Conservation (phyloP, 495 filamentous ascomycete species). For the Lasiosphaeria hispida region DNA sequence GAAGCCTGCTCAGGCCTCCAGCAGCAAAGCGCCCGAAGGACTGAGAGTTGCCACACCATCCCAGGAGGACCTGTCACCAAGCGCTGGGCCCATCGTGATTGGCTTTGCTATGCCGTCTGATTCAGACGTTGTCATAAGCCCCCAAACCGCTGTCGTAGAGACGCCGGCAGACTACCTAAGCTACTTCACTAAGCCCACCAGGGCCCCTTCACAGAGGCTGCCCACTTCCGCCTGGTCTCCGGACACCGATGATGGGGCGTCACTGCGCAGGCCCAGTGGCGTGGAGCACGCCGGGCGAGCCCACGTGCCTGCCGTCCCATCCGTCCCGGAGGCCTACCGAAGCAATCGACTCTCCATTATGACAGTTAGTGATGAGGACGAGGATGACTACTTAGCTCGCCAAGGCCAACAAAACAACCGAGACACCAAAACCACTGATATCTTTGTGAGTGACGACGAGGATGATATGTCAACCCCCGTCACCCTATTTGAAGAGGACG, state of each 20-base stretch:
- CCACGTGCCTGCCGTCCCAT: constrained; percentile 62
- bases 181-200: constrained; percentile 31
- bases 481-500: constrained; percentile 51
- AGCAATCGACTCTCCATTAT: background rate
- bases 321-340: constrained; percentile 25
- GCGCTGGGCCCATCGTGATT: constrained; percentile 73
- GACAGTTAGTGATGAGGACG: constrained; percentile 4
- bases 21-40: constrained; percentile 29
- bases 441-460: constrained; percentile 31
- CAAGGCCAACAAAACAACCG: background rate
- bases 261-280: constrained; percentile 23
- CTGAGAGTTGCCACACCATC: constrained; percentile 17
- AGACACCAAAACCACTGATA: constrained; percentile 17
- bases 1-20: constrained; percentile 26
- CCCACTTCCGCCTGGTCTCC: constrained; percentile 64
- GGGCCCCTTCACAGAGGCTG: constrained; percentile 64
- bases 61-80: constrained; percentile 66
- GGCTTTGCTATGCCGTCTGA: constrained; percentile 68
- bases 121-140: constrained; percentile 52
- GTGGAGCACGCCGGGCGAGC: constrained; percentile 24
- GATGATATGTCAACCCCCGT: constrained; percentile 39
- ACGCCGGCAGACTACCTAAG: constrained; percentile 36
- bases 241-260: constrained; percentile 34
- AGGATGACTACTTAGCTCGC: constrained; percentile 1
- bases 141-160: constrained; percentile 47